Percentiles rank a stretch among this genome's conserved stretches.
These are phyloP conservation scores for Microthlaspi erraticum DNA, from an alignment of 345 rosid species.

Conservation along the genomic window DNA sequence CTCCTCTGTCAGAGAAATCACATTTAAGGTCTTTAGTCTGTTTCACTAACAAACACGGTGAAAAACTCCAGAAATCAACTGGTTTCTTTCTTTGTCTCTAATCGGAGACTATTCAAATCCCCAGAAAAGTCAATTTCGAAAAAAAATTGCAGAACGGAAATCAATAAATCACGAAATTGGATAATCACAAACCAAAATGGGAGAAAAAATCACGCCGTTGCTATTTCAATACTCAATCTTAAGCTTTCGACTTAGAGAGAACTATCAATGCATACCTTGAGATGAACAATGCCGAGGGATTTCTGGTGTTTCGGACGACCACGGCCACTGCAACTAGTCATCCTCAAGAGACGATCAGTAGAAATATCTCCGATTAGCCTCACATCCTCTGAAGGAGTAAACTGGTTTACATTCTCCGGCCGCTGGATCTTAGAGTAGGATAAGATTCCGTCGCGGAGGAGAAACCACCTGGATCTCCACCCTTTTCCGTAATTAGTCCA, in stretches of 20 bases:
- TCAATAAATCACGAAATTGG: not conserved
- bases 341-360: constrained; percentile 57
- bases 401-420: constrained; percentile 60
- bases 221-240: not conserved
- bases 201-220: not conserved
- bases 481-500: constrained; percentile 99
- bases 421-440: constrained; percentile 85
- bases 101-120: not conserved
- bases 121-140: not conserved
- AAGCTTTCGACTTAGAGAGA: not conserved
- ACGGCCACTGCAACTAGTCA: constrained; percentile 59
- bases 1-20: constrained; percentile 23
- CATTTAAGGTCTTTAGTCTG: constrained; percentile 10
- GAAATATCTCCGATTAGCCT: constrained; percentile 84
- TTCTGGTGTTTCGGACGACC: constrained; percentile 62
- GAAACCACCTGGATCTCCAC: constrained; percentile 98
- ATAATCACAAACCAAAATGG: not conserved
- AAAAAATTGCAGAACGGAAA: not conserved
- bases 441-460: constrained; percentile 73
- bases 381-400: constrained; percentile 63
- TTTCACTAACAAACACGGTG: constrained; percentile 8
- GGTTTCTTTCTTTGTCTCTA: not conserved
- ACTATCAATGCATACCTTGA: constrained; percentile 60
- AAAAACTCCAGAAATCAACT: not conserved
- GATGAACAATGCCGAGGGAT: constrained; percentile 79